Percentiles rank a stretch among this genome's conserved stretches.
Evolutionary conservation across 1,284 basidiomycete genomes (phyloP).

Genomic region (Leccinum subspadiceum): DNA sequence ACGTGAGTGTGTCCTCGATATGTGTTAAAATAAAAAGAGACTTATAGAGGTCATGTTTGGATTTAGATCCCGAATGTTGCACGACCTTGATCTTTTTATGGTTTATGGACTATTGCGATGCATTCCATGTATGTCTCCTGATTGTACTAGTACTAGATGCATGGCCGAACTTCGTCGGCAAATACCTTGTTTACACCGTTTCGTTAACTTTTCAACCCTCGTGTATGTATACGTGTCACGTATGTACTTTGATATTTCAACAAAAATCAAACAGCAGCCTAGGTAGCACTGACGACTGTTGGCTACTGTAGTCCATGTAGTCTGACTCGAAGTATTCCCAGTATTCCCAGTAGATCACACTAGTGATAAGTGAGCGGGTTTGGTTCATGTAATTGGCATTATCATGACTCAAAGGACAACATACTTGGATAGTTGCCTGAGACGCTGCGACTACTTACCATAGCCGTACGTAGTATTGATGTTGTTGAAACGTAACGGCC

Average conservation of each 20-base stretch:
- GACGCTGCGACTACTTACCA: neutral
- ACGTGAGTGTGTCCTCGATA: neutral
- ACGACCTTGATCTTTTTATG: neutral
- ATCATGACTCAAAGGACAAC: too few relatives aligned
- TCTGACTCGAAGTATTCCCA: too few relatives aligned
- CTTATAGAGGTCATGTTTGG: neutral
- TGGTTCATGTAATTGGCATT: too few relatives aligned
- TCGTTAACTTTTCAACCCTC: neutral
- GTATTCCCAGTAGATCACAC: too few relatives aligned
- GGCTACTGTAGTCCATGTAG: too few relatives aligned
- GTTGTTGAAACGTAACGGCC: too few relatives aligned
- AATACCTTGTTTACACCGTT: neutral
- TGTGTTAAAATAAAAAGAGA: neutral
- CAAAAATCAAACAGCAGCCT: too few relatives aligned
- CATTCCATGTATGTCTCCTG: neutral
- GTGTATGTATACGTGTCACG: neutral
- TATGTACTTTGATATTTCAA: neutral
- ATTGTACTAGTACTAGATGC: constrained; percentile 5
- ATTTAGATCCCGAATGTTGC: neutral
- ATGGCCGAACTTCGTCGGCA: neutral
- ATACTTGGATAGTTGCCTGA: neutral
- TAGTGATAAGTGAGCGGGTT: too few relatives aligned
- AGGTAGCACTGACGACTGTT: too few relatives aligned
- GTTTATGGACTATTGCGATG: neutral
- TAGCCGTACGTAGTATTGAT: too few relatives aligned